Conservation (phyloP, 1,139 yeast genomes). For the Blastobotrys petasosporus region DNA sequence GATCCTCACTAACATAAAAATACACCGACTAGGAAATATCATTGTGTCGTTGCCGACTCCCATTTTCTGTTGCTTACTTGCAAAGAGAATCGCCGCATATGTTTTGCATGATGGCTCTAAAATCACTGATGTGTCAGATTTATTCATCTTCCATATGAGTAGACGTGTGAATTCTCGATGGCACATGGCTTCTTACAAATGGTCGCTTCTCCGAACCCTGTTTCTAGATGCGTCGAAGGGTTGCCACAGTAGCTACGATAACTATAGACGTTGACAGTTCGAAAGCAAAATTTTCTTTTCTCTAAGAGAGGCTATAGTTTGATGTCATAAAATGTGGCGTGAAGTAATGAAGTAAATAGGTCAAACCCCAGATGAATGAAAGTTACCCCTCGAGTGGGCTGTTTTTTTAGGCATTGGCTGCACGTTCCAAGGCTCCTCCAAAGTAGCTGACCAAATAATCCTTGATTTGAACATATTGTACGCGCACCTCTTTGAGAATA, state of each 20-base stretch:
- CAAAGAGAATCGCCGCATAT: too few relatives aligned
- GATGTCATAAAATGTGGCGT: background rate
- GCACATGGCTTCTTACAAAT: background rate
- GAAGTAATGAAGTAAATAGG: background rate
- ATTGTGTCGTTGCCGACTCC: too few relatives aligned
- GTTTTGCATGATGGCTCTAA: too few relatives aligned
- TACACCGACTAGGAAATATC: too few relatives aligned
- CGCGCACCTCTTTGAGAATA: conserved; percentile 27
- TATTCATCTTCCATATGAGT: too few relatives aligned
- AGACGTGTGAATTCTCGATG: too few relatives aligned
- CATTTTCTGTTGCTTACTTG: too few relatives aligned
- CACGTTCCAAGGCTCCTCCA: conserved; percentile 6
- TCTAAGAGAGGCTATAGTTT: background rate
- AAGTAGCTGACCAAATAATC: conserved; percentile 23
- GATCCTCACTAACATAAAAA: too few relatives aligned
- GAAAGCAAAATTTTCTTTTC: background rate
- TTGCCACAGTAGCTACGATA: too few relatives aligned
- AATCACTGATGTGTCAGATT: too few relatives aligned
- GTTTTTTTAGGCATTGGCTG: conserved; percentile 6
- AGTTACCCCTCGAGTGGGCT: background rate
- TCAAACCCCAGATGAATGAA: background rate
- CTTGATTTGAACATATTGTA: conserved; percentile 33
- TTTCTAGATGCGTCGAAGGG: background rate
- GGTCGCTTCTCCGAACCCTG: background rate
- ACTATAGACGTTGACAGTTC: too few relatives aligned